Percentiles rank a stretch among this genome's conserved stretches.
Conservation (phyloP, 345 rosid genomes). For the Populus alba region DNA sequence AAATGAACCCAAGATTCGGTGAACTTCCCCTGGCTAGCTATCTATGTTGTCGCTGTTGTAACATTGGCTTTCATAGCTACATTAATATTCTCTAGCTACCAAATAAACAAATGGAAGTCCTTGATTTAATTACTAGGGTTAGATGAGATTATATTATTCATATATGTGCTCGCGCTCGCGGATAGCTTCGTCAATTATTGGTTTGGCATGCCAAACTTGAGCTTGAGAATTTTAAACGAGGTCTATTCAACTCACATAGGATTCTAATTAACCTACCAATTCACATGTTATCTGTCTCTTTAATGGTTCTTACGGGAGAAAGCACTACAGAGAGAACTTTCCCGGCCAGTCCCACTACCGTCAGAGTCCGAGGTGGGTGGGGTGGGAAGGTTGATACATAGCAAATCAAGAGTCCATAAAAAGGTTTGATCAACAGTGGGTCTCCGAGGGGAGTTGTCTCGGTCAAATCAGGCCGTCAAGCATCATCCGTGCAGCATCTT, state of each 20-base stretch:
- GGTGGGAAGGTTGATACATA: background rate
- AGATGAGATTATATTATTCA: background rate
- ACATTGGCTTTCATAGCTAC: background rate
- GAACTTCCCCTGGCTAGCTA: slow-evolving; percentile 13
- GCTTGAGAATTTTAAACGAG: slow-evolving; percentile 16
- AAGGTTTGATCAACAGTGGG: background rate
- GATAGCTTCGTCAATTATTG: slow-evolving; percentile 36
- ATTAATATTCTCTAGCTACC: slow-evolving; percentile 6
- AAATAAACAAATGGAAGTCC: slow-evolving; percentile 6
- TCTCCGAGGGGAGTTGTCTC: background rate
- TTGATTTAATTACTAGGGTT: background rate
- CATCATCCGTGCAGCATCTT: slow-evolving; percentile 40
- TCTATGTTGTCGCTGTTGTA: slow-evolving; percentile 4
- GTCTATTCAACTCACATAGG: slow-evolving; percentile 50
- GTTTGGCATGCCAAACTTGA: slow-evolving; percentile 7
- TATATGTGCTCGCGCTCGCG: too few species aligned
- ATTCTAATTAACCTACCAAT: slow-evolving; percentile 43
- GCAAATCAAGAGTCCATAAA: slow-evolving; percentile 7
- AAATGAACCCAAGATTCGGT: slow-evolving; percentile 21
- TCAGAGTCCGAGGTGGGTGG: slow-evolving; percentile 35
- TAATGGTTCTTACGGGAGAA: slow-evolving; percentile 10
- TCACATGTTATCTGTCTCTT: slow-evolving; percentile 32
- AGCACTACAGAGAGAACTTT: slow-evolving; percentile 30
- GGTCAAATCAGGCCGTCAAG: slow-evolving; percentile 21
- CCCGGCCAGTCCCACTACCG: slow-evolving; percentile 13